Evolutionary conservation across 495 filamentous ascomycete species (phyloP).

Genomic region (Talaromyces borbonicus): DNA sequence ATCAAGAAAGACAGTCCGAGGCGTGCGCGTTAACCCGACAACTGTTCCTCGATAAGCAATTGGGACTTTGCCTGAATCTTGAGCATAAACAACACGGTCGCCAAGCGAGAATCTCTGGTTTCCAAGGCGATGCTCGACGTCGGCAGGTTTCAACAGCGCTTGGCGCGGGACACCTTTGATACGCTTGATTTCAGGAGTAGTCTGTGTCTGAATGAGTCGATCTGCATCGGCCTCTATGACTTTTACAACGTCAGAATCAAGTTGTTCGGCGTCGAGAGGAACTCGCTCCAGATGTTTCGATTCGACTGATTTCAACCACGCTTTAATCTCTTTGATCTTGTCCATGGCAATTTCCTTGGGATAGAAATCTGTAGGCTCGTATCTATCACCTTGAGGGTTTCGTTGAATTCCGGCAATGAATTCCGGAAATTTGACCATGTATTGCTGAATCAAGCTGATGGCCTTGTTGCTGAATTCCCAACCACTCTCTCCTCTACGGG

Average conservation of each 20-base stretch:
- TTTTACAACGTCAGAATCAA: constrained; percentile 83
- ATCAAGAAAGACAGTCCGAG: constrained; percentile 73
- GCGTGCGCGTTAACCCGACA: constrained; percentile 77
- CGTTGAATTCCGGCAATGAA: constrained; percentile 81
- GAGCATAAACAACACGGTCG: constrained; percentile 86
- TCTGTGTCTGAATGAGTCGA: constrained; percentile 35
- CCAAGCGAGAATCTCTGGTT: constrained; percentile 79
- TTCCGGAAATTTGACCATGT: constrained; percentile 90
- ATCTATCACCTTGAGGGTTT: constrained; percentile 62
- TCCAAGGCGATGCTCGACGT: constrained; percentile 82
- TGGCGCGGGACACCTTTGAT: constrained; percentile 70
- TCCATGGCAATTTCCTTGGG: constrained; percentile 50
- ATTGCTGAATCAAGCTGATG: constrained; percentile 65
- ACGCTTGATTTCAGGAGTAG: constrained; percentile 45
- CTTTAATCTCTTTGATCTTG: constrained; percentile 70
- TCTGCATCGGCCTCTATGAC: constrained; percentile 72
- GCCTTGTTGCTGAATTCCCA: constrained; percentile 95
- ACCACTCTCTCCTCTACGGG: constrained; percentile 67
- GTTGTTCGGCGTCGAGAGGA: constrained; percentile 87
- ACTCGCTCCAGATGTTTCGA: constrained; percentile 87
- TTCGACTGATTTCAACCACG: constrained; percentile 85
- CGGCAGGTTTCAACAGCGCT: constrained; percentile 79
- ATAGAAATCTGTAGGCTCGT: constrained; percentile 82
- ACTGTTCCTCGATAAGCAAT: constrained; percentile 89
- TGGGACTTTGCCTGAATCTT: constrained; percentile 88